Percentiles rank a stretch among this genome's conserved stretches.
These are phyloP conservation scores for Fraxinus cuspidata DNA, from an alignment of 257 asterid genomes.

Conservation along the genomic window DNA sequence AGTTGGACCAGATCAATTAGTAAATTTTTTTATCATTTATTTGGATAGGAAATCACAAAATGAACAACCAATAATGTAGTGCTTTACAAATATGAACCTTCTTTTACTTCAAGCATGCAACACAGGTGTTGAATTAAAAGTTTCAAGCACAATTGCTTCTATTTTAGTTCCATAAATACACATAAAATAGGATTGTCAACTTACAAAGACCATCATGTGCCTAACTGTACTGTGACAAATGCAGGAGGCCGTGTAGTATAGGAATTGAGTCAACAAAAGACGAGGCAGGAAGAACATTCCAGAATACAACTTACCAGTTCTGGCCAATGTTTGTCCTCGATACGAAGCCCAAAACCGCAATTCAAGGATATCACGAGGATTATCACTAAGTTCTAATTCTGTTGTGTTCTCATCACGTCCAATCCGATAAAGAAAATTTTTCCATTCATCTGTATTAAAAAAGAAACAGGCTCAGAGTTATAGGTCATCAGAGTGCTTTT, in stretches of 20 bases:
- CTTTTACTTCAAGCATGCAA: background rate
- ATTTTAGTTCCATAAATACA: background rate
- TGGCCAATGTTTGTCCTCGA: constrained; percentile 96
- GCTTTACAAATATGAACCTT: background rate
- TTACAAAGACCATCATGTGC: background rate
- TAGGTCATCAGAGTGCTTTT: background rate
- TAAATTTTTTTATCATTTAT: background rate
- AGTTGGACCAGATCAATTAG: background rate
- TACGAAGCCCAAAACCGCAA: constrained; percentile 98
- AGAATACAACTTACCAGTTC: constrained; percentile 61
- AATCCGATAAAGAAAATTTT: constrained; percentile 86
- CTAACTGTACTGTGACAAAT: constrained; percentile 4
- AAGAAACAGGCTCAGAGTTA: background rate
- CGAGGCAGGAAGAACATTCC: constrained; percentile 6
- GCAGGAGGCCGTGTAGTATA: background rate
- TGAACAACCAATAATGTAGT: background rate
- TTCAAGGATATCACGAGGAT: constrained; percentile 85
- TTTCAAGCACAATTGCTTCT: background rate
- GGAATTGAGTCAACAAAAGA: constrained; percentile 15
- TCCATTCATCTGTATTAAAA: constrained; percentile 85
- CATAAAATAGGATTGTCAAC: background rate
- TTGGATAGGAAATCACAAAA: background rate
- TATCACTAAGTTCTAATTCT: constrained; percentile 73
- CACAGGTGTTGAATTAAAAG: background rate
- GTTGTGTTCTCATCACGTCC: constrained; percentile 85